These are phyloP conservation scores for Fusarium algeriense DNA, from an alignment of 2,329 filamentous ascomycete genomes.

Conservation along the genomic window DNA sequence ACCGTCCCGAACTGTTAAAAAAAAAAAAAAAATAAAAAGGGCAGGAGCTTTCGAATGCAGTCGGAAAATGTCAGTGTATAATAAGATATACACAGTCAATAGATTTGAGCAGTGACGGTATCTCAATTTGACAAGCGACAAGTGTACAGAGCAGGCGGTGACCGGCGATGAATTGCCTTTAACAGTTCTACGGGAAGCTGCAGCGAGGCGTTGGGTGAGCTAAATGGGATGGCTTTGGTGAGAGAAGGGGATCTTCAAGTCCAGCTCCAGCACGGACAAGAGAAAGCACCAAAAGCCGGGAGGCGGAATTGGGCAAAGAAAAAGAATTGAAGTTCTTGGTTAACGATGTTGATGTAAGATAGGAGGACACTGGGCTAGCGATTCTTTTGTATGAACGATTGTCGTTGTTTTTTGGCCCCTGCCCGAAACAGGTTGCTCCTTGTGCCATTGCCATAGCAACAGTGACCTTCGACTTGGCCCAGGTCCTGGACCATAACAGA, in stretches of 20 bases:
- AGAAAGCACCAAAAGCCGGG: slow-evolving; percentile 32
- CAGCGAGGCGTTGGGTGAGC: slow-evolving; percentile 23
- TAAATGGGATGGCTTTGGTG: slow-evolving; percentile 21
- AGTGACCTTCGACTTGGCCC: neutral
- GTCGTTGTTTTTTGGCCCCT: slow-evolving; percentile 34
- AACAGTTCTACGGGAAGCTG: slow-evolving; percentile 29
- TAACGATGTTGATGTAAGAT: slow-evolving; percentile 37
- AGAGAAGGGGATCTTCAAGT: slow-evolving; percentile 17
- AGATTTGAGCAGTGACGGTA: slow-evolving; percentile 26
- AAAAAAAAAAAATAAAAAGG: neutral
- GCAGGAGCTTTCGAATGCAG: slow-evolving; percentile 11
- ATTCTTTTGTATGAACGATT: slow-evolving; percentile 34
- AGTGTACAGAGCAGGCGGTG: slow-evolving; percentile 39
- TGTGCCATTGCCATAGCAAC: slow-evolving; percentile 40
- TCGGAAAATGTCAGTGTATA: slow-evolving; percentile 11
- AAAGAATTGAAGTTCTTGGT: slow-evolving; percentile 42
- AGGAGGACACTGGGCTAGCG: slow-evolving; percentile 24
- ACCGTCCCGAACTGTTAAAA: slow-evolving; percentile 13
- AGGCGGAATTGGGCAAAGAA: slow-evolving; percentile 28
- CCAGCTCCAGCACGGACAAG: slow-evolving; percentile 34
- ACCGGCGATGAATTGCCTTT: slow-evolving; percentile 32
- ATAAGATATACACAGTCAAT: slow-evolving; percentile 27
- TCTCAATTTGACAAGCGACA: slow-evolving; percentile 22
- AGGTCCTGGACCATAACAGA: slow-evolving; percentile 18
- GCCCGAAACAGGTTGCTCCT: slow-evolving; percentile 44